Conservation (phyloP, 768 basidiomycete species). For the Phylloporus scabripes region DNA sequence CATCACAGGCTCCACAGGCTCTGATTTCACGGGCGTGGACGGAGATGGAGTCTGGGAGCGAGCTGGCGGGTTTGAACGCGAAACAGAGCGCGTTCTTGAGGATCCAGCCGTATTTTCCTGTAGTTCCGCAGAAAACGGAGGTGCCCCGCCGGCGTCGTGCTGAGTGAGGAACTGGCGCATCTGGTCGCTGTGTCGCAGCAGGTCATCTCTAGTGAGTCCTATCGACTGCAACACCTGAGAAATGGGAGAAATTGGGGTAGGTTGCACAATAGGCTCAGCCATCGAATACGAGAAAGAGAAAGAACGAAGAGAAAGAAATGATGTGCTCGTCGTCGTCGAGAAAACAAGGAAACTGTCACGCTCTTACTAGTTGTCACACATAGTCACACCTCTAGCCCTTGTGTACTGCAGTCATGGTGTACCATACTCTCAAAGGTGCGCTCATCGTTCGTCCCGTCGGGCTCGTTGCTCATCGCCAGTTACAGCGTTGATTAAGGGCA, state of each 20-base stretch:
- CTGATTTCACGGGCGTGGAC: slow-evolving; percentile 58
- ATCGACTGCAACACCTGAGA: slow-evolving; percentile 65
- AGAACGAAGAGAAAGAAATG: neutral
- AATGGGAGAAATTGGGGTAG: slow-evolving; percentile 51
- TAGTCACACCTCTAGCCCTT: slow-evolving; percentile 17
- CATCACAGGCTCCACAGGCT: slow-evolving; percentile 46
- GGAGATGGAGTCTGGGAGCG: slow-evolving; percentile 38
- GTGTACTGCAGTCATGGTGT: slow-evolving; percentile 48
- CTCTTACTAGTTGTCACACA: slow-evolving; percentile 16
- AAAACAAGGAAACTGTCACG: slow-evolving; percentile 18
- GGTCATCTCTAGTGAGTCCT: slow-evolving; percentile 73
- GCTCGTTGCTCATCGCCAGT: slow-evolving; percentile 18
- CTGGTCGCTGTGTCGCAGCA: slow-evolving; percentile 64
- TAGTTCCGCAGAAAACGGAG: slow-evolving; percentile 35
- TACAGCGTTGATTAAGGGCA: slow-evolving; percentile 93
- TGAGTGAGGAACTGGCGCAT: slow-evolving; percentile 75
- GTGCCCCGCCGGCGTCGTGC: slow-evolving; percentile 42
- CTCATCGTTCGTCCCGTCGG: slow-evolving; percentile 1
- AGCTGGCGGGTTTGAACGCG: slow-evolving; percentile 45
- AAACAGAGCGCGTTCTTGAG: slow-evolving; percentile 42
- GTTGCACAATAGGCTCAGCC: slow-evolving; percentile 24
- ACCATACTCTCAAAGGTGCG: slow-evolving; percentile 82
- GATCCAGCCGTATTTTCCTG: slow-evolving; percentile 29
- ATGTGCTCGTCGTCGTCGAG: slow-evolving; percentile 19
- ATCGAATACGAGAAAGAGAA: slow-evolving; percentile 10